Base-by-base conservation (phyloP, 2,329 filamentous ascomycete genomes). In the Penicillium sp. region DNA sequence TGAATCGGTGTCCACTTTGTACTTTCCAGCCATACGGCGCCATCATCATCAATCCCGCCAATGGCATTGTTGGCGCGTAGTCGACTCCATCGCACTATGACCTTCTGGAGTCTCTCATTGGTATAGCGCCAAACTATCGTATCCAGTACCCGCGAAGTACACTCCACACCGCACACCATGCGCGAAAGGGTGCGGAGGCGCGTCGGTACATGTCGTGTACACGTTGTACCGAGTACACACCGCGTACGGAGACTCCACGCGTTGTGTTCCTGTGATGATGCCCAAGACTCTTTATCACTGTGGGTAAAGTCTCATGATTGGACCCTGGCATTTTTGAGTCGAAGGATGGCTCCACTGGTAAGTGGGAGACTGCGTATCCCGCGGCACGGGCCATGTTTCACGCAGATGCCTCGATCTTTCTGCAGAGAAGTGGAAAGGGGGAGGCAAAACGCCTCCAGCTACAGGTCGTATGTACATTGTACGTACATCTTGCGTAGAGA, bases 361-460 rank as follows among this genome's bases (percentile, higher is more conserved):
- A 39, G 42, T 50, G 22, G 40, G 35, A 20, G 23, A 32, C 38
- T 51, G 46, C 47, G 53, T 52, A 49, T 40, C 13, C 35, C 32
- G 51, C 49, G 50, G 55, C 55, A 56, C 51, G 52, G 55, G 42
- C 55, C 55, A 55, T 46, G 14, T 36, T 40, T 22, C 26, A 39
- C 38, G 24, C 40, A 20, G 39, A 14, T 20, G 39, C 28, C 22
- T 28, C 38, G 20, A 16, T 35, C 29, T 39, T 31, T 31, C 40
- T 40, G 24, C 18, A 42, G 42, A 41, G 40, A 41, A 9, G 24
- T 24, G 35, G 40, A 45, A 35, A 42, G 38, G 40, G 27, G 13
- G 39, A 34, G 28, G 29, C 23, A 14, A 20, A 20, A 27, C 16
- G 23, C 36, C 16, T 8, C 8, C 37, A 11, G 13, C 31, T 34